phyloP scores from a whole-genome alignment of 352 stramenopile genomes.

The Phytophthora foliorum region DNA sequence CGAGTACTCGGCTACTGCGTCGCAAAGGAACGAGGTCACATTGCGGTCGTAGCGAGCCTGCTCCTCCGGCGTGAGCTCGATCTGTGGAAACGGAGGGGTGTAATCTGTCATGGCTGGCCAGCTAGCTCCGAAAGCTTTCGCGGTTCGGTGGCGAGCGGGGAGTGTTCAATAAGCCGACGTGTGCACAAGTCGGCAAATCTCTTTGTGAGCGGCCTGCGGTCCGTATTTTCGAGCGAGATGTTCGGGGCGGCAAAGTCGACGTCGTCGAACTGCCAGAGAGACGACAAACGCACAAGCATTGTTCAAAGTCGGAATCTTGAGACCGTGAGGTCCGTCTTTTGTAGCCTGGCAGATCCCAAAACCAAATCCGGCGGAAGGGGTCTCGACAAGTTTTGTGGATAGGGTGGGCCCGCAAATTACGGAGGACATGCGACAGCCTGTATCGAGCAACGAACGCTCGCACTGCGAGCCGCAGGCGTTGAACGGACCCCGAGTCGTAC shows the following conservation, averaged over 20 bases:
- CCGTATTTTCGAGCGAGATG: constrained; percentile 14
- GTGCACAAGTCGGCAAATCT: constrained; percentile 37
- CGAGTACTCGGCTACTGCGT: constrained; percentile 51
- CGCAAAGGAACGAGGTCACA: constrained; percentile 48
- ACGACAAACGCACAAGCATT: constrained; percentile 25
- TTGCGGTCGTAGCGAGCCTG: constrained; percentile 47
- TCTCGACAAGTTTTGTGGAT: constrained; percentile 32
- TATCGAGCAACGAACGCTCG: constrained; percentile 3
- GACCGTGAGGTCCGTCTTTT: constrained; percentile 42
- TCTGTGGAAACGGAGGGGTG: constrained; percentile 45
- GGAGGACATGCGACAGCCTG: constrained; percentile 14
- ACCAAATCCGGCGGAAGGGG: constrained; percentile 34
- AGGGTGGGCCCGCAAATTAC: constrained; percentile 8
- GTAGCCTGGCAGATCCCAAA: constrained; percentile 42
- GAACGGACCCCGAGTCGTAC: not conserved
- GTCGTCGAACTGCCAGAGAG: constrained; percentile 31
- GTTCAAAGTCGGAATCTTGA: constrained; percentile 35
- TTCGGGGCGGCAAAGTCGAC: constrained; percentile 20
- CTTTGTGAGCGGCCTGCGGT: constrained; percentile 30
- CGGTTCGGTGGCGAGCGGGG: constrained; percentile 7
- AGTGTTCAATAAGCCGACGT: constrained; percentile 12
- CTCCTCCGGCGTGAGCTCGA: constrained; percentile 48
- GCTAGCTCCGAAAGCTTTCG: constrained; percentile 5
- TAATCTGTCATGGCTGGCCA: constrained; percentile 36
- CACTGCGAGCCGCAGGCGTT: not conserved